Percentiles rank a stretch among this genome's conserved stretches.
Evolutionary conservation across 176 grass and related monocot species (phyloP).

Genomic region (Carex myosuroides): DNA sequence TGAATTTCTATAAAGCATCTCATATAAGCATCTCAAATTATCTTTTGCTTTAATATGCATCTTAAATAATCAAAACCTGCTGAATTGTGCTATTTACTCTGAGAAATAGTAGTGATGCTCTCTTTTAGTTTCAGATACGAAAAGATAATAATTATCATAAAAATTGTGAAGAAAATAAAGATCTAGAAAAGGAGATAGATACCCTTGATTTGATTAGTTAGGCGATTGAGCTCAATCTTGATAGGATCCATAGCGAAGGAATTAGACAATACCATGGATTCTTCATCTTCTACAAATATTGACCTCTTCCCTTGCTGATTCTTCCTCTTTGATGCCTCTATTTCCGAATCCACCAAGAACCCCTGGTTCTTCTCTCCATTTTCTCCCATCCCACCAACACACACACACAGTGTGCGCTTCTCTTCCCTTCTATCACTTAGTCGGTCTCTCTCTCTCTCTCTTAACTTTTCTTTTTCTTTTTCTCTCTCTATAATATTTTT

Average conservation of each 20-base stretch:
- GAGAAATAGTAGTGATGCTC: background rate
- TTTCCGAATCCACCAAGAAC: slow-evolving; percentile 8
- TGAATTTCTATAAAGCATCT: background rate
- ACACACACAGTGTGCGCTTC: background rate
- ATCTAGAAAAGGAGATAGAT: slow-evolving; percentile 4
- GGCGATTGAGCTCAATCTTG: slow-evolving; percentile 85
- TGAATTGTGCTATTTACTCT: background rate
- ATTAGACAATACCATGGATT: slow-evolving; percentile 69
- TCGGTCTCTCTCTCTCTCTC: background rate
- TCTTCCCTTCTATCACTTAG: background rate
- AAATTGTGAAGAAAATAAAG: background rate
- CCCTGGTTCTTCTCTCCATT: slow-evolving; percentile 12
- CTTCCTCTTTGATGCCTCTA: slow-evolving; percentile 20
- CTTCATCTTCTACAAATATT: slow-evolving; percentile 22
- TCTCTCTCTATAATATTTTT: background rate
- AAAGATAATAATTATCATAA: background rate
- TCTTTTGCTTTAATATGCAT: background rate
- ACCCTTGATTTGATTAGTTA: slow-evolving; percentile 90
- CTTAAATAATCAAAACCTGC: background rate
- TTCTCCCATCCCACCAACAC: slow-evolving; percentile 12
- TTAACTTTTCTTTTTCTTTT: background rate
- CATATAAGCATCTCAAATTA: background rate
- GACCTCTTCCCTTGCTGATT: slow-evolving; percentile 19
- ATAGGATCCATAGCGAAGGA: slow-evolving; percentile 74
- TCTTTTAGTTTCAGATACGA: background rate